phyloP scores from a whole-genome alignment of 2,329 filamentous ascomycete genomes.

The Arachnopeziza araneosa region DNA sequence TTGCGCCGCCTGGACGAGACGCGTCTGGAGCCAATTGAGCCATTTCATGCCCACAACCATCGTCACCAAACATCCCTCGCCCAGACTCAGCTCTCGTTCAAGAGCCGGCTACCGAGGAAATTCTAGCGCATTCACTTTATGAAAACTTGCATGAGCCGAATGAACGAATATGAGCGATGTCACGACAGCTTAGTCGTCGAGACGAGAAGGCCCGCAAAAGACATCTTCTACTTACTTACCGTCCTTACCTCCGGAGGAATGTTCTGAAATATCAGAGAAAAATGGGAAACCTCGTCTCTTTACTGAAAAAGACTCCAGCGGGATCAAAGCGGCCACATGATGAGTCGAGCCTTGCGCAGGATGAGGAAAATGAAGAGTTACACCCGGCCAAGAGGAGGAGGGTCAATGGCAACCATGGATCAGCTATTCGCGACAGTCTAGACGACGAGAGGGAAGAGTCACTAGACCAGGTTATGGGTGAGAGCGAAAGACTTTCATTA shows the following conservation, averaged over 20 bases:
- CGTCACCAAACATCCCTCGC: background rate
- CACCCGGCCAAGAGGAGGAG: constrained; percentile 24
- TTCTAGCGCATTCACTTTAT: background rate
- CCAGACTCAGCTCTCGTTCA: background rate
- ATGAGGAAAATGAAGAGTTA: constrained; percentile 20
- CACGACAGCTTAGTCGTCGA: background rate
- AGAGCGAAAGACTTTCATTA: constrained; percentile 6
- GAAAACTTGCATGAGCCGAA: background rate
- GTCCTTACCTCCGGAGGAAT: background rate
- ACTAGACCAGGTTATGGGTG: constrained; percentile 16
- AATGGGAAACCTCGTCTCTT: background rate
- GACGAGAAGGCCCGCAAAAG: background rate
- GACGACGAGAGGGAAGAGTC: constrained; percentile 2
- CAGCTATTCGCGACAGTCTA: background rate
- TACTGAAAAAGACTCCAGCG: background rate
- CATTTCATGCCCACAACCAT: background rate
- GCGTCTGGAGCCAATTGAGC: background rate
- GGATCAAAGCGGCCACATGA: background rate
- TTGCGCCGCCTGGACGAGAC: background rate
- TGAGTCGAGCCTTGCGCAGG: background rate
- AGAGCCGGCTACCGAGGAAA: background rate
- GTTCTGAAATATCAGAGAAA: background rate
- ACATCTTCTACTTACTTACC: background rate
- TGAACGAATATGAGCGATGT: background rate
- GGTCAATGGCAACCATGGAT: background rate